phyloP scores from a whole-genome alignment of 768 basidiomycete species.

The Auricularia cornea region DNA sequence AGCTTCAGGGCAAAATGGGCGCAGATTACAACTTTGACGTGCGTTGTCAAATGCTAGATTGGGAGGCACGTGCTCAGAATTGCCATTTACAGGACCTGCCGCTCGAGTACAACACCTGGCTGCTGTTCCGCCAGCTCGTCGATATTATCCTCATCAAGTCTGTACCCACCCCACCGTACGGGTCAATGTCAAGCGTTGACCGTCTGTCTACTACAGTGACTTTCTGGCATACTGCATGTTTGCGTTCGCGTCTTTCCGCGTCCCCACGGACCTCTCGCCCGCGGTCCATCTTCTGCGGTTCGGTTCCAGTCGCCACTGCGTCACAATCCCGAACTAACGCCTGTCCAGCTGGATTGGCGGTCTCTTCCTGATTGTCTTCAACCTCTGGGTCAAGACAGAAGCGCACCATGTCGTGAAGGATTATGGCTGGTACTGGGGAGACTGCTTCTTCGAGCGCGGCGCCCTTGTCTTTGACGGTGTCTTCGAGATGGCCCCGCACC shows the following conservation, averaged over 20 bases:
- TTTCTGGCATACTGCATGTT: constrained; percentile 94
- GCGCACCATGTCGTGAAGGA: constrained; percentile 97
- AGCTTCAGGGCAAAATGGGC: constrained; percentile 89
- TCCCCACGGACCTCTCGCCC: constrained; percentile 68
- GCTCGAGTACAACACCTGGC: constrained; percentile 92
- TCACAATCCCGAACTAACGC: neutral
- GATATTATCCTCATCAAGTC: constrained; percentile 95
- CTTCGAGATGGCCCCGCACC: constrained; percentile 87
- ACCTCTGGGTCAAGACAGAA: constrained; percentile 97
- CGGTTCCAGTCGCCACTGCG: constrained; percentile 4
- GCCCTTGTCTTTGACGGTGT: constrained; percentile 95
- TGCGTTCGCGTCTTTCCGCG: constrained; percentile 85
- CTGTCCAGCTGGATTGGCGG: constrained; percentile 76
- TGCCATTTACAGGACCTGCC: constrained; percentile 60
- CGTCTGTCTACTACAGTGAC: constrained; percentile 46
- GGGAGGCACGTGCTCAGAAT: constrained; percentile 3
- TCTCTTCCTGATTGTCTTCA: constrained; percentile 78
- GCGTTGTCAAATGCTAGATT: constrained; percentile 21
- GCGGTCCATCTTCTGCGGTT: constrained; percentile 72
- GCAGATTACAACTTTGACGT: constrained; percentile 90
- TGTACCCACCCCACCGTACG: neutral
- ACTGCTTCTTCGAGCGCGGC: constrained; percentile 87
- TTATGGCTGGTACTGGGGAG: constrained; percentile 98
- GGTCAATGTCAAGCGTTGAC: constrained; percentile 2
- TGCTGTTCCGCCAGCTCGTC: constrained; percentile 91